Evolutionary conservation across 169 alveolate genomes (phyloP).

Genomic region (Plasmodium sp.): DNA sequence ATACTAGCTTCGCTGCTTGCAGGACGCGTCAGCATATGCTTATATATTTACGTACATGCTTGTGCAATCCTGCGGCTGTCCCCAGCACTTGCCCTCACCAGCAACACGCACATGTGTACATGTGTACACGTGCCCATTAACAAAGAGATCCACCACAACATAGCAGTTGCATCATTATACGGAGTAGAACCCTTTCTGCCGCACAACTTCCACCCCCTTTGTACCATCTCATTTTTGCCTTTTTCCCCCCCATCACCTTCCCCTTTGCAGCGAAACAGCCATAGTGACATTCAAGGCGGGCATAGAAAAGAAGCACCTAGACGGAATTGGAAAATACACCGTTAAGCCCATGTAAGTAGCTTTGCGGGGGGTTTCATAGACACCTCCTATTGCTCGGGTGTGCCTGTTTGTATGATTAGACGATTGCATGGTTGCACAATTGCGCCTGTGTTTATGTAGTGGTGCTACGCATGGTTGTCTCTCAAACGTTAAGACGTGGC

Average conservation of each 20-base stretch:
- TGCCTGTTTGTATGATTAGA: not conserved
- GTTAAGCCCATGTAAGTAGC: slow-evolving; percentile 53
- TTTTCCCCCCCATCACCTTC: not conserved
- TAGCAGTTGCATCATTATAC: not conserved
- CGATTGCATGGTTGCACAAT: not conserved
- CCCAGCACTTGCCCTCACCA: not conserved
- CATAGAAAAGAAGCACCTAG: slow-evolving; percentile 51
- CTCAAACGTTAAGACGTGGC: not conserved
- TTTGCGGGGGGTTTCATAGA: not conserved
- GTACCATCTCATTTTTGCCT: not conserved
- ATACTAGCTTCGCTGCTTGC: not conserved
- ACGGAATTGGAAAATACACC: slow-evolving; percentile 21
- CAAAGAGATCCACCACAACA: not conserved
- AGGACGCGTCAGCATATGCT: not conserved
- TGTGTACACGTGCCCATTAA: not conserved
- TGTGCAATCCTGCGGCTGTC: not conserved
- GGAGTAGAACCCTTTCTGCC: not conserved
- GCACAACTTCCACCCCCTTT: not conserved
- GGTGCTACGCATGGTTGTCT: not conserved
- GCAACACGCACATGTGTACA: not conserved
- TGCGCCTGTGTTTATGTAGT: not conserved
- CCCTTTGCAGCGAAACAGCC: slow-evolving; percentile 13
- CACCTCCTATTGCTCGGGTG: not conserved
- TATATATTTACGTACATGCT: not conserved
- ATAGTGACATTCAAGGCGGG: slow-evolving; percentile 20